Percentiles rank a stretch among this genome's conserved stretches.
Conservation (phyloP, 2,329 filamentous ascomycete genomes). For the Gnomoniopsis smithogilvyi region DNA sequence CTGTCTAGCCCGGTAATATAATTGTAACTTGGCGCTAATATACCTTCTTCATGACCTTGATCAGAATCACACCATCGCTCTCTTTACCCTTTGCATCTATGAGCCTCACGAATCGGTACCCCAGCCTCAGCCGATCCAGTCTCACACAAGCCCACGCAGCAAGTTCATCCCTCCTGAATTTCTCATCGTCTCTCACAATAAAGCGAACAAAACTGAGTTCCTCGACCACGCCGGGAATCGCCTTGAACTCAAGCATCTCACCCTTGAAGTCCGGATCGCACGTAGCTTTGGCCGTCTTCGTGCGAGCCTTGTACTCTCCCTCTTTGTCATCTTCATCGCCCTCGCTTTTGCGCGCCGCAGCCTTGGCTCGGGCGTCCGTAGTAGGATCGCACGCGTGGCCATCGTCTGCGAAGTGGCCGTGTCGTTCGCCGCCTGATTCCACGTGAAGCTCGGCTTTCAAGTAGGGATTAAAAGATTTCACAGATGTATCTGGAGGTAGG, state of each 20-base stretch:
- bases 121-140: conserved; percentile 73
- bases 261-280: conserved; percentile 58
- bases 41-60: conserved; percentile 66
- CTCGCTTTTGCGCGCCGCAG: conserved; percentile 17
- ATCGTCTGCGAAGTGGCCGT: conserved; percentile 19
- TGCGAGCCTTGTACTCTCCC: conserved; percentile 51
- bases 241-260: conserved; percentile 56
- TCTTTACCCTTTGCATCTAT: conserved; percentile 64
- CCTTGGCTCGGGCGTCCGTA: conserved; percentile 4
- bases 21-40: conserved; percentile 10
- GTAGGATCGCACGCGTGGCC: conserved; percentile 7
- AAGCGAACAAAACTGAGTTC: conserved; percentile 75
- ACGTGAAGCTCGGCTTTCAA: conserved; percentile 82
- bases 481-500: conserved; percentile 52
- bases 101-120: conserved; percentile 75
- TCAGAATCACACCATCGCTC: conserved; percentile 67
- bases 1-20: not conserved
- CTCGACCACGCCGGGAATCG: conserved; percentile 56
- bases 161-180: conserved; percentile 67
- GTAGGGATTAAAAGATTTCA: conserved; percentile 69
- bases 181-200: conserved; percentile 84
- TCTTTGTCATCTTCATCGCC: conserved; percentile 55
- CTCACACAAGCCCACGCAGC: conserved; percentile 88
- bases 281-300: conserved; percentile 53
- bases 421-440: conserved; percentile 55